Evolutionary conservation across 176 grass and related monocot species (phyloP).

Genomic region (Hordeum vulgare): MorexV3_pseudomolecules_assembly NC_058522.1:571843493-571843992

Average conservation of each 20-base stretch:
- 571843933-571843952: neutral
- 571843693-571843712: slow-evolving; percentile 76
- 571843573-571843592: slow-evolving; percentile 4
- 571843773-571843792: neutral
- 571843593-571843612: slow-evolving; percentile 88
- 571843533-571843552: neutral
- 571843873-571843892: neutral
- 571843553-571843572: neutral
- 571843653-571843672: slow-evolving; percentile 3
- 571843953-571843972: neutral
- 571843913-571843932: neutral
- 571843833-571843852: neutral
- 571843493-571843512: neutral
- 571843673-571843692: slow-evolving; percentile 40
- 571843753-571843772: neutral
- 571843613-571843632: slow-evolving; percentile 77
- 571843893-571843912: neutral
- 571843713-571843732: slow-evolving; percentile 50
- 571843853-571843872: neutral
- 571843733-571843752: neutral
- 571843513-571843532: neutral
- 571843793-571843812: neutral
- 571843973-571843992: neutral
- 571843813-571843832: neutral
- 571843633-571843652: neutral